These are phyloP conservation scores for Cytospora piceae DNA, from an alignment of 2,329 filamentous ascomycete species.

Conservation along the genomic window DNA sequence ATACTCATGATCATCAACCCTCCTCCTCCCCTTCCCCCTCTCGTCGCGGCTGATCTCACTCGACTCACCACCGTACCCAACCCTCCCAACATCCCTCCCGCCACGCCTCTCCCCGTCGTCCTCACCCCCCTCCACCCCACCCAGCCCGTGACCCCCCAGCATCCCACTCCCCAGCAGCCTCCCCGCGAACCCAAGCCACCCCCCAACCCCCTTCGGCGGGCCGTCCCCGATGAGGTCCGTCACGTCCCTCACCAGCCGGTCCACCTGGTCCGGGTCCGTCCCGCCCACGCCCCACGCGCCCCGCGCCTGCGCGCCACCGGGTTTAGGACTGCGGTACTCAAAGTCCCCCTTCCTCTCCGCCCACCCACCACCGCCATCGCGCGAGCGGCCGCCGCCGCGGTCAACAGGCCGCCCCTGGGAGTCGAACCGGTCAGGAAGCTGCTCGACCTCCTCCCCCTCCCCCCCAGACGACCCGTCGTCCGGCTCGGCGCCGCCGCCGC, in stretches of 20 bases:
- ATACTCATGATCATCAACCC: constrained; percentile 23
- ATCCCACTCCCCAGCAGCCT: constrained; percentile 35
- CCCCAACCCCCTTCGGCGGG: constrained; percentile 27
- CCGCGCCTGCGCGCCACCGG: constrained; percentile 35
- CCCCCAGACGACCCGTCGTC: constrained; percentile 37
- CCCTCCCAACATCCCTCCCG: background rate
- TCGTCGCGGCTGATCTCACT: constrained; percentile 30
- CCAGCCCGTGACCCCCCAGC: constrained; percentile 31
- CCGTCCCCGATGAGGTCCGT: constrained; percentile 39
- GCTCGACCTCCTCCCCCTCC: constrained; percentile 46
- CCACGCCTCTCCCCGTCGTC: constrained; percentile 5
- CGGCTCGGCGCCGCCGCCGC: constrained; percentile 34
- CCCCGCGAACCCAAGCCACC: constrained; percentile 38
- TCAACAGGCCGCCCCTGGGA: constrained; percentile 46
- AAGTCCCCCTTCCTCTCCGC: constrained; percentile 49
- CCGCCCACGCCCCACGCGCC: constrained; percentile 52
- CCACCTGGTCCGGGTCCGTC: constrained; percentile 47
- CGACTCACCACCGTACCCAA: constrained; percentile 22
- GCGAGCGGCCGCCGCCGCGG: constrained; percentile 2
- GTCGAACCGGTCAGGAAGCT: constrained; percentile 54
- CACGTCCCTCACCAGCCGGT: constrained; percentile 41
- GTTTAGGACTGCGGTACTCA: constrained; percentile 38
- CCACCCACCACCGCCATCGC: constrained; percentile 33
- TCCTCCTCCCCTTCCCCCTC: constrained; percentile 27
- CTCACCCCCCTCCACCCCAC: constrained; percentile 16